Conservation (phyloP, 306 rosid species). For the Arachis hypogaea region DNA sequence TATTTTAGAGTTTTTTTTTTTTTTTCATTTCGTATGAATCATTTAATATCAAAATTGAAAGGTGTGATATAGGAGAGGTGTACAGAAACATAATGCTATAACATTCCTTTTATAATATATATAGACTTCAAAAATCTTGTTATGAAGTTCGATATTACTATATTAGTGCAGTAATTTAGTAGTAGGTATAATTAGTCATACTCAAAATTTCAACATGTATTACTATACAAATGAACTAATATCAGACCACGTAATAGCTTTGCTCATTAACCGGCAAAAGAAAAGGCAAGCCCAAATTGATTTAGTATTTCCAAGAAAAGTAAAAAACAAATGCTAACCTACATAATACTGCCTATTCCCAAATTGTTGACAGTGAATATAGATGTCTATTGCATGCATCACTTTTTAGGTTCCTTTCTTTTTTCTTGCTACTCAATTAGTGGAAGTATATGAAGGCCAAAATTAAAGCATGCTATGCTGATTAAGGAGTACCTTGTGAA, state of each 20-base stretch:
- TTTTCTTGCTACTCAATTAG: background rate
- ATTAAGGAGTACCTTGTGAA: background rate
- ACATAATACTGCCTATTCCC: background rate
- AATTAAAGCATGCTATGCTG: conserved; percentile 11
- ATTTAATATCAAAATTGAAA: too few relatives aligned
- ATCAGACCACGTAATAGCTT: too few relatives aligned
- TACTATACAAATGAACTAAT: background rate
- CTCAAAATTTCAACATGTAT: background rate
- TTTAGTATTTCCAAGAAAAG: background rate
- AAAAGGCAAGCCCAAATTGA: too few relatives aligned
- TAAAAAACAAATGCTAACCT: background rate
- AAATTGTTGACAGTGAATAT: background rate
- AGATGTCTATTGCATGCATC: background rate
- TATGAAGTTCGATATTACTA: background rate
- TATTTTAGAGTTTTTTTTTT: too few relatives aligned
- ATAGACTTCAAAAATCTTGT: background rate
- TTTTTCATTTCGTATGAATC: too few relatives aligned
- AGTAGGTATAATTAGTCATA: background rate
- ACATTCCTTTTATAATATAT: too few relatives aligned
- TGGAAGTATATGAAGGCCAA: background rate
- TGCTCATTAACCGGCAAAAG: background rate
- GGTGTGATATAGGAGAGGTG: too few relatives aligned
- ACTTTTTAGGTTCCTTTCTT: conserved; percentile 6
- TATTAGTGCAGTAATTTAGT: background rate
- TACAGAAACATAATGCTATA: too few relatives aligned